Percentiles rank a stretch among this genome's conserved stretches.
Evolutionary conservation across 106 monocot species (phyloP).

Genomic region (Dendrobium huoshanense): DNA sequence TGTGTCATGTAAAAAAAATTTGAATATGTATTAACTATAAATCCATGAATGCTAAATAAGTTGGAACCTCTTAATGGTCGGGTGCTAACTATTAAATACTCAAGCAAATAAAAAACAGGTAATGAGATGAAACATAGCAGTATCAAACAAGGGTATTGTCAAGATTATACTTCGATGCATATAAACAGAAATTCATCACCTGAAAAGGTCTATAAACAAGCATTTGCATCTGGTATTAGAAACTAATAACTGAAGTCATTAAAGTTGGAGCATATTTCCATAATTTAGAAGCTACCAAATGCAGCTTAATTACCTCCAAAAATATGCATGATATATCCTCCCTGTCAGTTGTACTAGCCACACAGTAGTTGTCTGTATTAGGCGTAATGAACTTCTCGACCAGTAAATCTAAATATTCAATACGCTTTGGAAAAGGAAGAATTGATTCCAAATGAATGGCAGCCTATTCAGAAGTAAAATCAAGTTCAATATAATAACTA

Average conservation of each 20-base stretch:
- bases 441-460: constrained; percentile 80
- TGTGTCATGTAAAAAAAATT: not conserved
- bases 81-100: not conserved
- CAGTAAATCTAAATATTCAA: constrained; percentile 79
- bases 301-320: constrained; percentile 63
- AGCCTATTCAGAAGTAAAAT: constrained; percentile 43
- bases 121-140: not conserved
- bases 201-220: not conserved
- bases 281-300: not conserved
- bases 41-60: not conserved
- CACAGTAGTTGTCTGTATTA: constrained; percentile 37
- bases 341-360: constrained; percentile 50
- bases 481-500: not conserved
- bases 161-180: not conserved
- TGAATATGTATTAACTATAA: not conserved
- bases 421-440: constrained; percentile 51
- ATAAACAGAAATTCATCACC: not conserved
- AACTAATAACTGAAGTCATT: not conserved
- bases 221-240: not conserved
- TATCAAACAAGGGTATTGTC: not conserved
- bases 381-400: constrained; percentile 83
- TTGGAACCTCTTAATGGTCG: not conserved
- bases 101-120: not conserved
- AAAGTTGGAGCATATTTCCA: not conserved
- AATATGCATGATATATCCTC: constrained; percentile 87